These are phyloP conservation scores for Chaetomidium leptoderma DNA, from an alignment of 495 filamentous ascomycete genomes.

Conservation along the genomic window DNA sequence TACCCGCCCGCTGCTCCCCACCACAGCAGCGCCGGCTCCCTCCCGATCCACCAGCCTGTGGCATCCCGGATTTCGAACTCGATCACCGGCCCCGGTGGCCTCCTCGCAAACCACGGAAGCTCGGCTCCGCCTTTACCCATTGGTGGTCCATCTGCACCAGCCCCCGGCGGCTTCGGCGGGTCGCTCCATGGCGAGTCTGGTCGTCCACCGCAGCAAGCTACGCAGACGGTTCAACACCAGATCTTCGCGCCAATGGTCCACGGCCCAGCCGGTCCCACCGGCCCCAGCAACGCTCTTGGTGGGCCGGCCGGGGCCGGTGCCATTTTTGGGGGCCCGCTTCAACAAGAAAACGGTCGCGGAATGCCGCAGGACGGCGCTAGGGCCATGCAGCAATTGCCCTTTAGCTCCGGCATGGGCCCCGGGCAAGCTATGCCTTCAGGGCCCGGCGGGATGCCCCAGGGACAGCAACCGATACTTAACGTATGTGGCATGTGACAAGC, in stretches of 20 bases:
- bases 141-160: conserved; percentile 59
- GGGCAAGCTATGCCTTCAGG: conserved; percentile 33
- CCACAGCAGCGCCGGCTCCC: conserved; percentile 76
- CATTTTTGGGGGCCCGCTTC: conserved; percentile 49
- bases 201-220: conserved; percentile 56
- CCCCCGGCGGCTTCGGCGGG: conserved; percentile 64
- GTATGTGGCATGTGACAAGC: conserved; percentile 46
- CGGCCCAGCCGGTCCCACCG: conserved; percentile 45
- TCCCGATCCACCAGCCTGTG: conserved; percentile 87
- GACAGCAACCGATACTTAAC: conserved; percentile 94
- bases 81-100: conserved; percentile 82
- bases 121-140: conserved; percentile 56
- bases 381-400: conserved; percentile 45
- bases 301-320: conserved; percentile 34
- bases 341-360: conserved; percentile 43
- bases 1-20: conserved; percentile 58
- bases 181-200: conserved; percentile 58
- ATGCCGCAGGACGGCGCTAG: conserved; percentile 38
- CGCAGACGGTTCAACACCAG: conserved; percentile 55
- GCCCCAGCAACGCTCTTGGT: conserved; percentile 24
- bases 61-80: conserved; percentile 73
- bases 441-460: conserved; percentile 58
- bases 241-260: conserved; percentile 55
- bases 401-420: conserved; percentile 31
- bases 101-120: conserved; percentile 69